phyloP scores from a whole-genome alignment of 371 early-diverging fungal genomes.

The Mucor circinelloides region DNA sequence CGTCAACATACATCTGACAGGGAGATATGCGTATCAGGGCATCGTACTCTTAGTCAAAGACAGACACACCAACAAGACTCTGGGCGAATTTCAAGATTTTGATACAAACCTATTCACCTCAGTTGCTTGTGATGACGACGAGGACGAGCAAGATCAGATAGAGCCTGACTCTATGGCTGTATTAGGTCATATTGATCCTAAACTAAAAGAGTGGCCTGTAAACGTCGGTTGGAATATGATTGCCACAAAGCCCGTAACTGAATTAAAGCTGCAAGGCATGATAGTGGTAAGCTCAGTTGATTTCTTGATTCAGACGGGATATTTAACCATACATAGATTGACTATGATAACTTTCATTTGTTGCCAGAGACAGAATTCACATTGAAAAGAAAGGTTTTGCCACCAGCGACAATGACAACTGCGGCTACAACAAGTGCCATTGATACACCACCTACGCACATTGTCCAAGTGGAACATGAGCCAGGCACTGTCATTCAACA shows the following conservation, averaged over 20 bases:
- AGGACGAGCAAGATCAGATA: constrained; percentile 27
- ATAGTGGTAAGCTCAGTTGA: constrained; percentile 41
- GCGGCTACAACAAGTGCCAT: not conserved
- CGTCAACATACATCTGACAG: constrained; percentile 31
- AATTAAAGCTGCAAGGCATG: constrained; percentile 43
- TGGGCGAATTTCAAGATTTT: constrained; percentile 44
- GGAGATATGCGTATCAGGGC: constrained; percentile 42
- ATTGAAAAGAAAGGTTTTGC: constrained; percentile 19
- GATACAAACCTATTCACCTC: constrained; percentile 32
- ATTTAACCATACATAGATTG: constrained; percentile 29
- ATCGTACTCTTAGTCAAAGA: constrained; percentile 45
- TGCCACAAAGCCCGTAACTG: constrained; percentile 9
- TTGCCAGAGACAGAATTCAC: constrained; percentile 41
- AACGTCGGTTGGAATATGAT: constrained; percentile 37
- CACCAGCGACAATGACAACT: not conserved
- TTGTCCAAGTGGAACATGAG: constrained; percentile 20
- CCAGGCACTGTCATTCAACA: constrained; percentile 16
- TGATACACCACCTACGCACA: not conserved
- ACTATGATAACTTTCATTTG: constrained; percentile 50
- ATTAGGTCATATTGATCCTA: constrained; percentile 46
- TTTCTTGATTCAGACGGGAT: not conserved
- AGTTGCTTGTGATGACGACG: constrained; percentile 51
- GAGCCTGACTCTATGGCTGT: constrained; percentile 27
- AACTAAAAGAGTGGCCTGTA: constrained; percentile 45
- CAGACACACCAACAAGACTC: constrained; percentile 30